A percentile compares a stretch with the other conserved stretches of the same genome.
Evolutionary conservation across 106 monocot genomes (phyloP).

Genomic region (Dendrobium officinale): DNA sequence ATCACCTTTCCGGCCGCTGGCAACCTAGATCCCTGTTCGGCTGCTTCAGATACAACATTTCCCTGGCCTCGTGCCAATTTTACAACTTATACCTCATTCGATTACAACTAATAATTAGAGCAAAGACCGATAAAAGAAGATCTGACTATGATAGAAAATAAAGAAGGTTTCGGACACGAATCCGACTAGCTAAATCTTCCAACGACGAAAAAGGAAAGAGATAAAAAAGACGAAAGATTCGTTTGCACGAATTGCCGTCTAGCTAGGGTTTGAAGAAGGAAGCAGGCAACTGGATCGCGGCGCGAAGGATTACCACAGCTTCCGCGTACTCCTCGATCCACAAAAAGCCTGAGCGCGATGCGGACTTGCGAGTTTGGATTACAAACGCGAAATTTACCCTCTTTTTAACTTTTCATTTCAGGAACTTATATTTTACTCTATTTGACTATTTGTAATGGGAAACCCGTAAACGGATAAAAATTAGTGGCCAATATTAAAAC

Average conservation of each 20-base stretch:
- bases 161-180: conserved; percentile 1
- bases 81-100: not conserved
- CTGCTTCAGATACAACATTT: conserved; percentile 34
- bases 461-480: no score
- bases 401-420: not conserved
- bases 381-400: not conserved
- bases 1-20: conserved; percentile 8
- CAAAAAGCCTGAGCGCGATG: conserved; percentile 4
- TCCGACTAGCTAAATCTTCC: not conserved
- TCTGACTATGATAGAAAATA: not conserved
- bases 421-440: not conserved
- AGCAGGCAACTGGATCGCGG: not conserved
- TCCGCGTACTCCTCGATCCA: conserved; percentile 7
- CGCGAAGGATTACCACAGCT: conserved; percentile 7
- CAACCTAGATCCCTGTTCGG: conserved; percentile 22
- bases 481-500: no score
- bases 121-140: not conserved
- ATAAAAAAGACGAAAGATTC: not conserved
- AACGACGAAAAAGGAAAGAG: not conserved
- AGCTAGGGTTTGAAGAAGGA: conserved; percentile 6
- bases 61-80: not conserved
- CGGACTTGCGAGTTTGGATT: not conserved
- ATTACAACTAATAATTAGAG: not conserved
- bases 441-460: no score
- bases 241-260: not conserved